Evolutionary conservation across 495 filamentous ascomycete genomes (phyloP).

Genomic region (Tirmania nivea): DNA sequence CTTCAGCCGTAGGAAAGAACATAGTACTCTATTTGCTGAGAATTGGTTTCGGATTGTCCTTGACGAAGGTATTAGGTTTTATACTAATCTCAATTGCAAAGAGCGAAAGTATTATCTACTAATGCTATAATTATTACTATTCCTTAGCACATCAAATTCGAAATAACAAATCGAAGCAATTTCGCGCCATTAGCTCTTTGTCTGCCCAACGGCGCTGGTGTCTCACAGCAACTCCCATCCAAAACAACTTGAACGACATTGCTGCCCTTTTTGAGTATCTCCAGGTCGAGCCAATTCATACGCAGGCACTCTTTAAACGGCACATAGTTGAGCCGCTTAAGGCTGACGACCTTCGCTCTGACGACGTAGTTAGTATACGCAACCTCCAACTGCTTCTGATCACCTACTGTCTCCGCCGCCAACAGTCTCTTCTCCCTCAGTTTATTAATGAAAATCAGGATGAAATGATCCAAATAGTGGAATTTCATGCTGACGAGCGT

Average conservation of each 20-base stretch:
- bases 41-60: slow-evolving; percentile 25
- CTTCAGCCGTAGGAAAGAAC: neutral
- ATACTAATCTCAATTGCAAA: neutral
- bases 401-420: no score
- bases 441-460: no score
- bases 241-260: slow-evolving; percentile 31
- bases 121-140: neutral
- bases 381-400: no score
- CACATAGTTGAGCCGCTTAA: slow-evolving; percentile 16
- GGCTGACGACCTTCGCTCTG: slow-evolving; percentile 1
- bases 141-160: slow-evolving; percentile 22
- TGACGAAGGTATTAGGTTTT: slow-evolving; percentile 23
- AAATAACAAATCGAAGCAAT: slow-evolving; percentile 17
- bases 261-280: slow-evolving; percentile 28
- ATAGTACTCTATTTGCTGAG: slow-evolving; percentile 14
- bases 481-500: no score
- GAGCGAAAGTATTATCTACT: no score
- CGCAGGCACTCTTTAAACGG: slow-evolving; percentile 14
- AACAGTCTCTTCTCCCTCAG: no score
- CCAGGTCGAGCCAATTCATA: slow-evolving; percentile 22
- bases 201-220: slow-evolving; percentile 25
- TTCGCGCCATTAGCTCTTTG: slow-evolving; percentile 17
- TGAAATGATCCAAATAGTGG: no score
- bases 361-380: no score
- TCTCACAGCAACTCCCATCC: slow-evolving; percentile 28